Evolutionary conservation across 1,284 basidiomycete species (phyloP).

Genomic region (Ustilago loliicola): DNA sequence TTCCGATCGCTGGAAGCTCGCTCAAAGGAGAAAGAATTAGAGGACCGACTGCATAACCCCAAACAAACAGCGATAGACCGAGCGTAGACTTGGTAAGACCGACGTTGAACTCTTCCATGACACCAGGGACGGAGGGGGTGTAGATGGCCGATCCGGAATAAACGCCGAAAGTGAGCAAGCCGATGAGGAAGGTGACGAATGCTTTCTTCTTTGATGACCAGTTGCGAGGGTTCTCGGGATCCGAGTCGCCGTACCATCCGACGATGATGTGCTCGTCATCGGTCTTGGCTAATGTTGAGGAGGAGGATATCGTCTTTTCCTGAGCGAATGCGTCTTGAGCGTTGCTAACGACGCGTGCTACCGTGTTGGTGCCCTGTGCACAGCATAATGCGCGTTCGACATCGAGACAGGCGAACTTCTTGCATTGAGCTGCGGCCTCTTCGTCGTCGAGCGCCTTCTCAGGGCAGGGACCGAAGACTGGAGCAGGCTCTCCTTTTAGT

Average conservation of each 20-base stretch:
- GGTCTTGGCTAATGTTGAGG: neutral
- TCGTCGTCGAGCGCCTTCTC: neutral
- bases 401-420: conserved; percentile 6
- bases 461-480: conserved; percentile 1
- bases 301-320: conserved; percentile 1
- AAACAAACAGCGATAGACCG: conserved; percentile 78
- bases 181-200: conserved; percentile 36
- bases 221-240: conserved; percentile 53
- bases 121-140: conserved; percentile 58
- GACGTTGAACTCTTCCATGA: conserved; percentile 76
- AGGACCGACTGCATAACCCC: conserved; percentile 70
- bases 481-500: conserved; percentile 8
- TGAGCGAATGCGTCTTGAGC: neutral
- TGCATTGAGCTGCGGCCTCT: neutral
- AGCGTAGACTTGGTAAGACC: conserved; percentile 79
- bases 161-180: conserved; percentile 44
- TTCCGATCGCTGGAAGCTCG: conserved; percentile 74
- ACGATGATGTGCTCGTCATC: conserved; percentile 70
- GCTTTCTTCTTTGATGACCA: conserved; percentile 52
- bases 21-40: conserved; percentile 74
- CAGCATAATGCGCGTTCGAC: conserved; percentile 14
- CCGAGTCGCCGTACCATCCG: conserved; percentile 63
- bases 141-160: conserved; percentile 53
- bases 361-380: conserved; percentile 7
- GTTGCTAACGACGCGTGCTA: conserved; percentile 17